These are phyloP conservation scores for Thermothelomyces thermophilus DNA, from an alignment of 2,329 filamentous ascomycete genomes.

Conservation along the genomic window DNA sequence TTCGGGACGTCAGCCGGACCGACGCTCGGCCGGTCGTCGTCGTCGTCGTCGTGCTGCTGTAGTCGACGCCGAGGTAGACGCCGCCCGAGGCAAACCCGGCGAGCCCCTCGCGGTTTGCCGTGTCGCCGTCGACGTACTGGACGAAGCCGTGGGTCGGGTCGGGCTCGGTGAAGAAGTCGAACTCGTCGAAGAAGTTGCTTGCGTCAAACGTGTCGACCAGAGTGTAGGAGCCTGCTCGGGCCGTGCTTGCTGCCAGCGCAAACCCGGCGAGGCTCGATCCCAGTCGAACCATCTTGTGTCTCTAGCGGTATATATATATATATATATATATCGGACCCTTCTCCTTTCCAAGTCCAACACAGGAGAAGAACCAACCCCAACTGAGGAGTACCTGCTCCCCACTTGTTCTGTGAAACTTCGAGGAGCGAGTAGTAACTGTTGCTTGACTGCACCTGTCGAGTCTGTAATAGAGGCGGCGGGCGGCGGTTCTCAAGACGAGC, in stretches of 20 bases:
- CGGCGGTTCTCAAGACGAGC: too few relatives aligned
- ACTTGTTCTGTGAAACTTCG: neutral
- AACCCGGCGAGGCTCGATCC: neutral
- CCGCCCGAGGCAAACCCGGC: conserved; percentile 49
- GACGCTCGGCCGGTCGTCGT: conserved; percentile 58
- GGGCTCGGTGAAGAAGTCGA: conserved; percentile 47
- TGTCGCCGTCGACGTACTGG: conserved; percentile 54
- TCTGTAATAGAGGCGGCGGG: neutral
- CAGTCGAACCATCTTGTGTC: conserved; percentile 5
- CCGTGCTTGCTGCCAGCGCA: conserved; percentile 1
- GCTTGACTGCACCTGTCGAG: conserved; percentile 2
- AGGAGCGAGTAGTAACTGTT: neutral
- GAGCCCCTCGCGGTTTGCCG: conserved; percentile 52
- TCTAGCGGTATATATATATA: neutral
- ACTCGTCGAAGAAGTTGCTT: conserved; percentile 50
- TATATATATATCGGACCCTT: too few relatives aligned
- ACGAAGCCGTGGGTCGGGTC: conserved; percentile 76
- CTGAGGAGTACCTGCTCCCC: conserved; percentile 2
- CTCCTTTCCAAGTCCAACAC: too few relatives aligned
- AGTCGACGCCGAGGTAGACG: conserved; percentile 66
- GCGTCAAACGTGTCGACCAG: conserved; percentile 43
- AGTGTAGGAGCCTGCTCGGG: conserved; percentile 32
- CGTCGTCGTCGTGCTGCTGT: conserved; percentile 45
- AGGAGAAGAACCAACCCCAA: too few relatives aligned
- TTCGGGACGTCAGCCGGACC: conserved; percentile 61